Conservation (phyloP, 2,329 filamentous ascomycete species). For the Cladorrhinum sp. region DNA sequence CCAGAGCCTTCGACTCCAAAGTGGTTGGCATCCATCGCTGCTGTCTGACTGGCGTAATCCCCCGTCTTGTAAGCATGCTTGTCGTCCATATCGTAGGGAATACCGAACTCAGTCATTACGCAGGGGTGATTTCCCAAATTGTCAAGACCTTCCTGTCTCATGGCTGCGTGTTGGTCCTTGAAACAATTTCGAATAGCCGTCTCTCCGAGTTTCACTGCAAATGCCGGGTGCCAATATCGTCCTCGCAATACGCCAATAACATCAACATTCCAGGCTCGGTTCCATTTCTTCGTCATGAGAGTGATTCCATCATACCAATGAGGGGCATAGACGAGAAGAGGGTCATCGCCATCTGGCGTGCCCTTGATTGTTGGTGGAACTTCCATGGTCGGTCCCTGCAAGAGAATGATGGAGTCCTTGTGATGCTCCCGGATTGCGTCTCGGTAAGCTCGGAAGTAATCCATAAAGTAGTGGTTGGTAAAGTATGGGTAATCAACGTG, state of each 20-base stretch:
- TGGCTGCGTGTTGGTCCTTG: slow-evolving; percentile 77
- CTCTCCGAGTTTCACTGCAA: slow-evolving; percentile 90
- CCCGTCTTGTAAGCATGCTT: slow-evolving; percentile 94
- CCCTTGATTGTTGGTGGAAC: slow-evolving; percentile 85
- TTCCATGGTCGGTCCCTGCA: slow-evolving; percentile 89
- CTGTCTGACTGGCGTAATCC: slow-evolving; percentile 87
- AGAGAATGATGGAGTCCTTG: slow-evolving; percentile 79
- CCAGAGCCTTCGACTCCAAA: slow-evolving; percentile 83
- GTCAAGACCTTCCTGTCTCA: slow-evolving; percentile 82
- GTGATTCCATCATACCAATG: slow-evolving; percentile 98
- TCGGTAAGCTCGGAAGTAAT: slow-evolving; percentile 74
- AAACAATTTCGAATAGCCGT: slow-evolving; percentile 92
- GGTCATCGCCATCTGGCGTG: slow-evolving; percentile 78
- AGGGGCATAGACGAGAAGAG: slow-evolving; percentile 85
- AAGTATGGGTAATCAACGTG: slow-evolving; percentile 78
- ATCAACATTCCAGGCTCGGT: slow-evolving; percentile 94
- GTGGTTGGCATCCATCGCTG: slow-evolving; percentile 94
- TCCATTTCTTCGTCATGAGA: slow-evolving; percentile 98
- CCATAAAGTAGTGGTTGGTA: slow-evolving; percentile 88
- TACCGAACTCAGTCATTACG: slow-evolving; percentile 91
- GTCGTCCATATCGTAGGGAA: slow-evolving; percentile 98
- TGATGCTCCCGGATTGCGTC: slow-evolving; percentile 73
- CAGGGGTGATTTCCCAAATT: slow-evolving; percentile 86
- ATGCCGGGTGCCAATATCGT: slow-evolving; percentile 81
- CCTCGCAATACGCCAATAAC: slow-evolving; percentile 89